Conservation (phyloP, 2,329 filamentous ascomycete species). For the Bertia moriformis region DNA sequence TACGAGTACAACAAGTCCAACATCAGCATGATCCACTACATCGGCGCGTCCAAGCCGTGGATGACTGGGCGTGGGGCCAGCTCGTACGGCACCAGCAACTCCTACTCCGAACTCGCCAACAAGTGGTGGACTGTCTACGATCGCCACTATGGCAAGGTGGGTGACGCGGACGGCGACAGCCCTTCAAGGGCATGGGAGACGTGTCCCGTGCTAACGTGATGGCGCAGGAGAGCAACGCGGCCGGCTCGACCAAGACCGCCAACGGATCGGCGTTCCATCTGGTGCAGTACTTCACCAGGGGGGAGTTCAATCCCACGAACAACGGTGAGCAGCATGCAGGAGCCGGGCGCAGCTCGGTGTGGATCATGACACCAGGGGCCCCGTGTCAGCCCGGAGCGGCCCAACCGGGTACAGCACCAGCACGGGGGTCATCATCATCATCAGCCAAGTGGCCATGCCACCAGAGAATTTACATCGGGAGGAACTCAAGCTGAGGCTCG, state of each 20-base stretch:
- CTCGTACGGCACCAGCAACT: conserved; percentile 33
- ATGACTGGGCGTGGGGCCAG: conserved; percentile 46
- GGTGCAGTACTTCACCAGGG: conserved; percentile 37
- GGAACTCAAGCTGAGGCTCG: conserved; percentile 32
- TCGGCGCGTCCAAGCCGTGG: conserved; percentile 87
- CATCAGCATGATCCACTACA: conserved; percentile 88
- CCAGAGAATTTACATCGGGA: conserved; percentile 22
- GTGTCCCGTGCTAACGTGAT: no score
- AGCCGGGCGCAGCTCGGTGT: conserved; percentile 8
- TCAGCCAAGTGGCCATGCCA: no score
- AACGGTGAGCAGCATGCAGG: conserved; percentile 17
- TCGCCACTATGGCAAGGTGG: conserved; percentile 54
- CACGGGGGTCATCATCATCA: no score
- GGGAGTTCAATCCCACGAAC: conserved; percentile 21
- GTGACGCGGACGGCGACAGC: no score
- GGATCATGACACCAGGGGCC: conserved; percentile 14
- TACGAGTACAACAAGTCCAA: conserved; percentile 83
- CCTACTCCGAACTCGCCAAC: conserved; percentile 72
- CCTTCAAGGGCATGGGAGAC: no score
- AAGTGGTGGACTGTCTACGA: conserved; percentile 94
- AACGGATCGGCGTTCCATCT: no score
- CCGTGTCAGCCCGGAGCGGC: no score
- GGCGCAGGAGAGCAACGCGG: no score
- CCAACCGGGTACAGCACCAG: no score
- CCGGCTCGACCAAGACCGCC: no score